Percentiles rank a stretch among this genome's conserved stretches.
Conservation (phyloP, 2,329 filamentous ascomycete genomes). For the Colletotrichum incanum region DNA sequence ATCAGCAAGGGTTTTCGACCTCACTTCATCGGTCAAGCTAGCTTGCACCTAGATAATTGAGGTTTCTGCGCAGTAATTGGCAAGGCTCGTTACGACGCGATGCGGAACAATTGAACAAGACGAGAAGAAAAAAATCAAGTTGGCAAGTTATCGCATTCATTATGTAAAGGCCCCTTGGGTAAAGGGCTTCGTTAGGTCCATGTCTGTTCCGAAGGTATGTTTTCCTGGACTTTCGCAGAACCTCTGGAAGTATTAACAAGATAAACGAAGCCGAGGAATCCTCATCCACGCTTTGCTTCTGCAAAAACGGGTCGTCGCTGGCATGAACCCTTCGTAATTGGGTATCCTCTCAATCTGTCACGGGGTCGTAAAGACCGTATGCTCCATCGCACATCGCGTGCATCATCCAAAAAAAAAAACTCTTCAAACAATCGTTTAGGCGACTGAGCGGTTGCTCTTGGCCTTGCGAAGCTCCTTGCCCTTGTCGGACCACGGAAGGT, state of each 20-base stretch:
- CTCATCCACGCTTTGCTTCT: neutral
- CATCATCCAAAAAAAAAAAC: neutral
- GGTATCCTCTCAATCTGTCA: slow-evolving; percentile 1
- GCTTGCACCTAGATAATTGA: neutral
- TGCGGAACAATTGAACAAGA: neutral
- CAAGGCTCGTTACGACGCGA: neutral
- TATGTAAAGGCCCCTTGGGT: neutral
- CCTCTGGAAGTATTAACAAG: neutral
- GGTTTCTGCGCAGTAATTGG: no score
- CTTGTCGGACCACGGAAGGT: slow-evolving; percentile 95
- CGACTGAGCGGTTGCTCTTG: slow-evolving; percentile 62
- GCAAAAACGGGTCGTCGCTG: neutral
- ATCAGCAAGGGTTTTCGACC: slow-evolving; percentile 8
- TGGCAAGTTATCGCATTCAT: neutral
- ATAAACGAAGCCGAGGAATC: neutral
- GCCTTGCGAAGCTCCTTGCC: slow-evolving; percentile 71
- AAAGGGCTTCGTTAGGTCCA: neutral
- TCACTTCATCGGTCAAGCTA: neutral
- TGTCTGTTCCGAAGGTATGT: neutral
- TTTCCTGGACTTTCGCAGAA: neutral
- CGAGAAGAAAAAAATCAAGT: no score
- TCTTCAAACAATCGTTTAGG: neutral
- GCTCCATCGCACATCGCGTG: neutral
- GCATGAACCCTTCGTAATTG: neutral
- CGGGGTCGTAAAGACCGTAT: neutral